Base-by-base conservation (phyloP, 139 green algal genomes). In the Zygnema cylindricum region DNA sequence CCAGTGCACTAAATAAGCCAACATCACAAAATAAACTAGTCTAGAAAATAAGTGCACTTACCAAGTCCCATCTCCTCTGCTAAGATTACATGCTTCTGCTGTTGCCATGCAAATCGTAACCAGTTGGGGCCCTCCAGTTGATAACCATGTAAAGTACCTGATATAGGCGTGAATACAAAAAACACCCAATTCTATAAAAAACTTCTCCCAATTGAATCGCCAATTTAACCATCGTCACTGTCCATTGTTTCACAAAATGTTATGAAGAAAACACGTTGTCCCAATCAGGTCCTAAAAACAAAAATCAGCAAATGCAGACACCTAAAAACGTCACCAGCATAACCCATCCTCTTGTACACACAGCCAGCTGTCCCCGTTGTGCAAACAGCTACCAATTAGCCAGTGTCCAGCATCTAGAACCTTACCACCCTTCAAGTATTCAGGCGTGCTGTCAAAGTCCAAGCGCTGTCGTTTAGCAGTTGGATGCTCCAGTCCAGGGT, bases 1-100 rank as follows among this genome's bases (percentile, higher is more conserved):
- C n/a, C n/a, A n/a, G n/a, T n/a, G n/a, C n/a, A n/a, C n/a, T n/a
- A n/a, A n/a, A n/a, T n/a, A n/a, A n/a, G n/a, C n/a, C n/a, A n/a
- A n/a, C n/a, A n/a, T n/a, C n/a, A n/a, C n/a, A n/a, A n/a, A n/a
- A n/a, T n/a, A n/a, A n/a, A n/a, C n/a, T n/a, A n/a, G n/a, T n/a
- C n/a, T n/a, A n/a, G n/a, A n/a, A n/a, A n/a, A n/a, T n/a, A n/a
- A n/a, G n/a, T n/a, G 49, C 49, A 63, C 49, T 63, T 7, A 91
- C 88, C 86, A 1, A 94, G 1, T 93, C 95, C 93, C 96, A 98
- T 98, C 91, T 99, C 97, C 88, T 98, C 97, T 0, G 97, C 97
- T 84, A 99, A 94, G 82, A 99, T 99, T 93, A 97, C 75, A 92
- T 94, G 81, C 77, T 86, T 54, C 96, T 92, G 85, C 88, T 90